Evolutionary conservation across 1,284 basidiomycete species (phyloP), one percentile per base, ranked within the genome.

Genomic region (Leucoagaricus sp.): DNA sequence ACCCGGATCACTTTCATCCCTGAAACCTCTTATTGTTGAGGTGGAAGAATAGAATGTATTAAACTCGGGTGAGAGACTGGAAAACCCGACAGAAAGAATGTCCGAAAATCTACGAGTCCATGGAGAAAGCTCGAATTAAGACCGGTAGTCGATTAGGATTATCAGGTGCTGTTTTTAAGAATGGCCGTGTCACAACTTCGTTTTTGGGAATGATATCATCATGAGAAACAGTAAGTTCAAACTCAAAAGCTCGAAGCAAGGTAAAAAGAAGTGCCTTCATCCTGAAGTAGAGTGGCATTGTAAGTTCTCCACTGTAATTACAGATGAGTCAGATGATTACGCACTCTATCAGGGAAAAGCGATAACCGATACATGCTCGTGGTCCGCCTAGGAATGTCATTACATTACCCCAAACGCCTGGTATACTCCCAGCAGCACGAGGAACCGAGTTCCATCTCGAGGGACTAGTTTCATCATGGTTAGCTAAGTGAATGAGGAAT

Each of bases 281-380:
- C 64, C 80, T 82, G 21, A 26, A 31, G 8, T 33, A 12, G 31
- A 12, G 6, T 10, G 4, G 29, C 28, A 9, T 49, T n/a, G n/a
- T n/a, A n/a, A n/a, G n/a, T n/a, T n/a, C n/a, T n/a, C n/a, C n/a
- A n/a, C n/a, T n/a, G n/a, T n/a, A n/a, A n/a, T n/a, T n/a, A n/a
- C n/a, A n/a, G n/a, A n/a, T n/a, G n/a, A 28, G 5, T 44, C 6
- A 7, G 46, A 33, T 13, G 25, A 17, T 21, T 15, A 53, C 63
- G 23, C 28, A 68, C 64, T 68, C 66, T 15, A 68, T 62, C 8
- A 67, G 57, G 3, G 61, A 61, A 64, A 91, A 90, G 3, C 85
- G 80, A 66, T 86, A 90, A 0, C 88, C 88, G 42, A 87, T 87
- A 64, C 85, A 87, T 1, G 83, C 77, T 34, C 79, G 77, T 7